phyloP scores from a whole-genome alignment of 1,139 yeast genomes.

The Geotrichum candidum region DNA sequence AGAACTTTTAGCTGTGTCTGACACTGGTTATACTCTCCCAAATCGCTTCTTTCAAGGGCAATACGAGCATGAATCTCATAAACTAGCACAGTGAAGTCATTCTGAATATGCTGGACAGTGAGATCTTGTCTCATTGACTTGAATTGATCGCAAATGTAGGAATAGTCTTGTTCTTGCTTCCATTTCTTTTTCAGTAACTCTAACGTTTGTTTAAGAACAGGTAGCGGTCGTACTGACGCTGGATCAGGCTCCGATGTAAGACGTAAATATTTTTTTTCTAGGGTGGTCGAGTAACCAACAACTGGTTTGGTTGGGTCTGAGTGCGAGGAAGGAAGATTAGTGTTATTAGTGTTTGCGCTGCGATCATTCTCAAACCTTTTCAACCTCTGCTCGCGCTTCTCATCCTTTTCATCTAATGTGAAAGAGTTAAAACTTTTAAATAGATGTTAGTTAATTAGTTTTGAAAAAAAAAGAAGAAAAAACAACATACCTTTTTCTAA shows the following conservation, averaged over 20 bases:
- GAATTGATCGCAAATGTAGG: constrained; percentile 81
- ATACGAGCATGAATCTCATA: constrained; percentile 83
- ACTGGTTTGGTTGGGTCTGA: constrained; percentile 34
- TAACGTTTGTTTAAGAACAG: constrained; percentile 54
- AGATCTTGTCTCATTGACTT: constrained; percentile 89
- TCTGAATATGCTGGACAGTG: constrained; percentile 83
- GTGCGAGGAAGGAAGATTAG: constrained; percentile 5
- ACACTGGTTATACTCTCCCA: constrained; percentile 95
- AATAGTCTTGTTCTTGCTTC: constrained; percentile 50
- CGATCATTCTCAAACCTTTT: constrained; percentile 45
- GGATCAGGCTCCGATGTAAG: constrained; percentile 93
- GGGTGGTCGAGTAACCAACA: constrained; percentile 56
- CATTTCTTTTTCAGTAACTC: constrained; percentile 52
- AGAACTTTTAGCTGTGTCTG: constrained; percentile 66
- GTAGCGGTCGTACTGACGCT: constrained; percentile 66
- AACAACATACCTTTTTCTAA: constrained; percentile 12
- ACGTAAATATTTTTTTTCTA: constrained; percentile 77
- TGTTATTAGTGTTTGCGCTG: constrained; percentile 5
- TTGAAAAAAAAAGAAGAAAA: not conserved
- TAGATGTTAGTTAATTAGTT: constrained; percentile 5
- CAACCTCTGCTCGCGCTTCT: constrained; percentile 45
- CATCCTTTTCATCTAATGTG: constrained; percentile 32
- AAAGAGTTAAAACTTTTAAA: constrained; percentile 16
- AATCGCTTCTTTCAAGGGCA: constrained; percentile 75
- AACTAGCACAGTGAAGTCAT: constrained; percentile 68